Evolutionary conservation across 805 yeast species (phyloP), one percentile per base, ranked within the genome.

Genomic region (Diddensiella caesifluorescens): DNA sequence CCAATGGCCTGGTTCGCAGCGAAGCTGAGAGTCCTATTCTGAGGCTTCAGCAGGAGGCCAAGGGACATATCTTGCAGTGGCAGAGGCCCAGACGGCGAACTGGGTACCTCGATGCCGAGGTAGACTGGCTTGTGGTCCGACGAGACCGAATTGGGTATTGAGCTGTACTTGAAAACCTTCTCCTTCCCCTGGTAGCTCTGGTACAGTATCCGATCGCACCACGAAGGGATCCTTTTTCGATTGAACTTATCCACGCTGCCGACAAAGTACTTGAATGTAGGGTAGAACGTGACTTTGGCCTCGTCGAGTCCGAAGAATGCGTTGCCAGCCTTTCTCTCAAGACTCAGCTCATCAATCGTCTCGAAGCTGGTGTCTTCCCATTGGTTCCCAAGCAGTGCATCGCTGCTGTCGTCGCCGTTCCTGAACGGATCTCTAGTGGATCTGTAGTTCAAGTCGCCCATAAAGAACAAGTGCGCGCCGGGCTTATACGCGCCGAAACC

Each of bases 401-500:
- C 49, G 6, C 48, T 40, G 27, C 40, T 50, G 38, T 52, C 51
- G 2, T 48, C 37, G 9, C 25, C 19, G 5, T 22, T 27, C n/a
- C 21, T 22, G 35, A 46, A 45, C 4, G 56, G 50, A 9, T 55
- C 60, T 5, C 59, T 59, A 1, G 55, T 49, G 15, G 82, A 73
- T 33, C 97, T 68, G 60, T 83, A 89, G 57, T 89, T 89, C 52
- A 89, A 65, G 61, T 89, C 97, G 0, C 97, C 97, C 70, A 85
- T 63, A 39, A 88, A 59, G 54, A 88, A 81, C 4, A 80, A 62
- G 56, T 83, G 95, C 7, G 71, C 53, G 1, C 61, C 50, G 0
- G 79, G 77, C 46, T 73, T 73, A 33, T 79, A 56, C 20, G 74
- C 61, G 19, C 77, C 72, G 52, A 60, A 69, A 3, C 77, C 79